A percentile compares a stretch with the other conserved stretches of the same genome.
Conservation (phyloP, 331 rosid genomes). For the Spiraea crenata region DNA sequence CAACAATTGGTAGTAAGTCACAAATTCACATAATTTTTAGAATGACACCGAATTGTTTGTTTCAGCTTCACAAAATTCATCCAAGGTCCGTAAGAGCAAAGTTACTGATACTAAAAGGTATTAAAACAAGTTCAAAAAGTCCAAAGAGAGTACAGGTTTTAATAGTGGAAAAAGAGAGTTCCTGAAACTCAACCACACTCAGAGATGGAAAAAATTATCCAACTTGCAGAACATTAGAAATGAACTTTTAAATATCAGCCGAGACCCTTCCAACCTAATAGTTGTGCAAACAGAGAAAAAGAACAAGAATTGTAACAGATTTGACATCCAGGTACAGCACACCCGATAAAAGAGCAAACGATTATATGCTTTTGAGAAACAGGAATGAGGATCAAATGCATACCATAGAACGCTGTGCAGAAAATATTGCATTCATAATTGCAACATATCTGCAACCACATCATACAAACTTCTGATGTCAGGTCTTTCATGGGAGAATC, state of each 20-base stretch:
- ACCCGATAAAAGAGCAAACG: not conserved
- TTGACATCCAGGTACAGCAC: not conserved
- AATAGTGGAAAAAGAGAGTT: not conserved
- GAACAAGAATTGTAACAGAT: not conserved
- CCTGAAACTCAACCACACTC: not conserved
- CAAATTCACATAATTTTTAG: not conserved
- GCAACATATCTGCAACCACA: constrained; percentile 85
- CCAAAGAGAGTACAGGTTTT: not conserved
- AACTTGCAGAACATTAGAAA: not conserved
- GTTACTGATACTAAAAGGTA: not conserved
- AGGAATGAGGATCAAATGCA: constrained; percentile 20
- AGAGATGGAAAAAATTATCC: not conserved
- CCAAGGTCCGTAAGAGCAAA: not conserved
- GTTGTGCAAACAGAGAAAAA: not conserved
- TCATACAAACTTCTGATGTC: constrained; percentile 10
- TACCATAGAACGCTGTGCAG: constrained; percentile 86
- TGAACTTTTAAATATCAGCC: not conserved
- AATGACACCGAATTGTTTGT: not conserved
- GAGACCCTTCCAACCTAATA: not conserved
- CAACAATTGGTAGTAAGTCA: not conserved
- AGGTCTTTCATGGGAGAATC: constrained; percentile 19
- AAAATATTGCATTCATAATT: constrained; percentile 89
- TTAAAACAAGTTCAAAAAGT: not conserved
- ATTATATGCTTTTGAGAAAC: constrained; percentile 2
- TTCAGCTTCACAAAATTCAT: not conserved